Base-by-base conservation (phyloP, 805 yeast genomes). In the Saturnispora diversa region DNA sequence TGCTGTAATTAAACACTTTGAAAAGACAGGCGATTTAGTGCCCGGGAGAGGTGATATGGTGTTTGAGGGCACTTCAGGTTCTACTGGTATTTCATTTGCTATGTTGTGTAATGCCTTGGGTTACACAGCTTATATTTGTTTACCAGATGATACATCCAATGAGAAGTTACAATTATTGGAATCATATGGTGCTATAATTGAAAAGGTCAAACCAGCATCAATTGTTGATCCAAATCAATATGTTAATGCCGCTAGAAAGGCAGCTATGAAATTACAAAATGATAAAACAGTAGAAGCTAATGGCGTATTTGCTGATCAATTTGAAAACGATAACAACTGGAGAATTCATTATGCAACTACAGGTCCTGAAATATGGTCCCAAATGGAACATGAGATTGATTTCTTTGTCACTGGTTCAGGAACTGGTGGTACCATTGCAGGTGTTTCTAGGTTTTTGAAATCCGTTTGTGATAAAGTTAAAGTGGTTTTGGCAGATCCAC, bases 361-460 rank as follows among this genome's bases (percentile, higher is more conserved):
- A 0, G 97, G 95, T 0, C 97, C 97, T 1, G 98, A 90, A 54
- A 84, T 90, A n/a, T 82, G 72, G 67, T 46, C 60, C 16, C 97
- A 92, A 56, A 69, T 80, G 65, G 64, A 71, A 8, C 77, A 78
- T 11, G 47, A 64, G 2, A 52, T 90, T 7, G 94, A 86, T 56
- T 78, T 69, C 36, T 87, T 90, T 57, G 77, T 92, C 31, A 74
- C 90, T 2, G 97, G 97, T 0, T 84, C 95, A 25, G 98, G 98
- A 9, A 90, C 98, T 0, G 98, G 92, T 38, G 98, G 98, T 43
- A 92, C 98, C 2, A 85, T 90, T 34, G 69, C 94, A n/a, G 98
- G 98, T 42, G 87, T 87, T 22, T 74, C 94, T 3, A 70, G 70
- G 45, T 92, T 69, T 60, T 68, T 90, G 52, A 85, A 79, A 53